These are phyloP conservation scores for Cyclotella atomus DNA, from an alignment of 108 stramenopile species.

Conservation along the genomic window DNA sequence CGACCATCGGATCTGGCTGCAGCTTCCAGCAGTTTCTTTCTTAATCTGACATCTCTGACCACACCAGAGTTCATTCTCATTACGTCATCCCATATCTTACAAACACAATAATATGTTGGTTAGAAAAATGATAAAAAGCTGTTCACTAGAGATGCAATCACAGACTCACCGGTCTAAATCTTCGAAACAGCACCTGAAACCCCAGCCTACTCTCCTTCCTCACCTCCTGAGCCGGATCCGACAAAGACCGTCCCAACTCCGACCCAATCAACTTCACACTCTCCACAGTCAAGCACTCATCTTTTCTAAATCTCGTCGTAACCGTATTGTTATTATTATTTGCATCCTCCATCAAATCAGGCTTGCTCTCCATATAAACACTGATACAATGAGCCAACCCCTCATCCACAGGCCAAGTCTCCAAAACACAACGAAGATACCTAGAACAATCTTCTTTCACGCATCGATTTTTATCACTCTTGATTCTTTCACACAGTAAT, in stretches of 20 bases:
- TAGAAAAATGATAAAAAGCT: not conserved
- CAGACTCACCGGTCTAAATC: slow-evolving; percentile 38
- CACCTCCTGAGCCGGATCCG: slow-evolving; percentile 74
- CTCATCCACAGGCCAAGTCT: slow-evolving; percentile 54
- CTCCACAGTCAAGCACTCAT: slow-evolving; percentile 39
- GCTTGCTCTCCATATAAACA: not conserved
- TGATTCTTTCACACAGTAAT: slow-evolving; percentile 70
- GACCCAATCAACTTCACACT: slow-evolving; percentile 57
- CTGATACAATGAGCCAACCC: not conserved
- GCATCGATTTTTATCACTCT: slow-evolving; percentile 66
- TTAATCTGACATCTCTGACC: slow-evolving; percentile 53
- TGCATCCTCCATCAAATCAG: too few species aligned
- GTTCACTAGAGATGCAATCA: not conserved
- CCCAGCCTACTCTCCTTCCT: slow-evolving; percentile 62
- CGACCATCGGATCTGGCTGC: slow-evolving; percentile 42
- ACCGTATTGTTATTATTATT: not conserved
- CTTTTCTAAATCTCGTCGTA: slow-evolving; percentile 5
- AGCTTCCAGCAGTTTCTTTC: slow-evolving; percentile 58
- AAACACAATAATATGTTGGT: not conserved
- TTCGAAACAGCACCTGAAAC: slow-evolving; percentile 56
- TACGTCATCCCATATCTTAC: slow-evolving; percentile 55
- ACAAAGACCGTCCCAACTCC: slow-evolving; percentile 54
- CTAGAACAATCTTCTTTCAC: slow-evolving; percentile 83
- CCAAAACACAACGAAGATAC: slow-evolving; percentile 65
- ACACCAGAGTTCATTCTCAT: slow-evolving; percentile 45